Conservation (phyloP, 495 filamentous ascomycete genomes). For the Mytilinidion resinicola region DNA sequence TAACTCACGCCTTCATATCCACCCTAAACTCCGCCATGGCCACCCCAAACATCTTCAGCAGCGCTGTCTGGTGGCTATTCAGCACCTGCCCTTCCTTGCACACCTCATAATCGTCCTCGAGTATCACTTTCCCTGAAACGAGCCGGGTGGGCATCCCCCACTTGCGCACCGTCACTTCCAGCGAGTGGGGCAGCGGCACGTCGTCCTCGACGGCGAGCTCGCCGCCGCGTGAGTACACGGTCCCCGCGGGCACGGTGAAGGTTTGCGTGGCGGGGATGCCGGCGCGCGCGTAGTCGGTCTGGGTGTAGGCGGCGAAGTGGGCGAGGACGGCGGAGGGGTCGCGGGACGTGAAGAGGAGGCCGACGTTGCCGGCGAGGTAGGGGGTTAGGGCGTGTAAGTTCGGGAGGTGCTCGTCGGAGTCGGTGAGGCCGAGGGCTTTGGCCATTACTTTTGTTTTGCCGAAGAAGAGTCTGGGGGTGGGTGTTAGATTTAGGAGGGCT, state of each 20-base stretch:
- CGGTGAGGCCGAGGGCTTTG: constrained; percentile 70
- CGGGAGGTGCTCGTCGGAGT: constrained; percentile 69
- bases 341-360: constrained; percentile 83
- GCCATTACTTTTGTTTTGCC: constrained; percentile 99
- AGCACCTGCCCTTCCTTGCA: constrained; percentile 76
- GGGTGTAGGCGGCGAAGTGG: constrained; percentile 62
- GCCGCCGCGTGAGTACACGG: constrained; percentile 66
- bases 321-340: constrained; percentile 52
- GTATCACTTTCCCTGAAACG: constrained; percentile 76
- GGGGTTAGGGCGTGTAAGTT: constrained; percentile 61
- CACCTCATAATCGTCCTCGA: constrained; percentile 68
- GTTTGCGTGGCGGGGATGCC: constrained; percentile 65
- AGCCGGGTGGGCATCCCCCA: constrained; percentile 83
- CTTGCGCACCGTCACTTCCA: constrained; percentile 81
- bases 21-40: constrained; percentile 84
- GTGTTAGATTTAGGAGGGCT: background rate
- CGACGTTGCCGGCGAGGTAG: constrained; percentile 76
- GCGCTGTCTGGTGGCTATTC: constrained; percentile 79
- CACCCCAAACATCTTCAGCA: constrained; percentile 91
- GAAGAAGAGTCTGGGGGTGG: constrained; percentile 70
- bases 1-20: constrained; percentile 55
- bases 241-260: constrained; percentile 72
- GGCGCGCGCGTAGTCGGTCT: constrained; percentile 82
- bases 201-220: constrained; percentile 75
- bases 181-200: constrained; percentile 73